A percentile compares a stretch with the other conserved stretches of the same genome.
Conservation (phyloP, 768 basidiomycete genomes). For the Pleurotus sapidus region DNA sequence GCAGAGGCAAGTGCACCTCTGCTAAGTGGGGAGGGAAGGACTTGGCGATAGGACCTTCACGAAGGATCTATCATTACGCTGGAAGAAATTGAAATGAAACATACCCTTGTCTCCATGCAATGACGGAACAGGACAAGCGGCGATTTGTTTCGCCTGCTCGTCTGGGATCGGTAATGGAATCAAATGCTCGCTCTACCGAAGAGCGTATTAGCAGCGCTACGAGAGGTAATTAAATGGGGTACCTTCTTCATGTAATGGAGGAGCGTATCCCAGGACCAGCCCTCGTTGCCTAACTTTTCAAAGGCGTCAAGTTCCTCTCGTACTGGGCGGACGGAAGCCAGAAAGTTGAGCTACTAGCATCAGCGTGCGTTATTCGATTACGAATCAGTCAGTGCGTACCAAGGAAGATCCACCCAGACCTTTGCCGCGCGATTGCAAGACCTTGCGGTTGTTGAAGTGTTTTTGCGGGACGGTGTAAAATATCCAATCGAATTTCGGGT, state of each 20-base stretch:
- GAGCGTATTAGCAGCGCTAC: not conserved
- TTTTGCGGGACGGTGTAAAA: slow-evolving; percentile 22
- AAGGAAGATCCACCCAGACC: slow-evolving; percentile 22
- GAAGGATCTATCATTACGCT: not conserved
- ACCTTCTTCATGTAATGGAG: slow-evolving; percentile 3
- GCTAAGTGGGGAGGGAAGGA: slow-evolving; percentile 9
- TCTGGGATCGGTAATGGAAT: not conserved
- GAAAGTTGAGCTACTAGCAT: slow-evolving; percentile 13
- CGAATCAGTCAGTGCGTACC: not conserved
- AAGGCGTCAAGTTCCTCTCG: slow-evolving; percentile 19
- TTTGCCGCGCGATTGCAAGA: slow-evolving; percentile 21
- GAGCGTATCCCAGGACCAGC: slow-evolving; percentile 1
- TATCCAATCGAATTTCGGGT: slow-evolving; percentile 22
- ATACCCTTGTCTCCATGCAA: not conserved
- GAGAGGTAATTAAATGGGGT: not conserved
- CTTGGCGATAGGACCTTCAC: slow-evolving; percentile 9
- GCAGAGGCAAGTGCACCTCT: not conserved
- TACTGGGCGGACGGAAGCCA: slow-evolving; percentile 17
- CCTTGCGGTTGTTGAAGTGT: slow-evolving; percentile 13
- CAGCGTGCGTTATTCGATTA: not conserved
- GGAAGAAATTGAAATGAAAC: not conserved
- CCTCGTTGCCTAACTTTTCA: slow-evolving; percentile 12
- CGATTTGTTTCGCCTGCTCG: not conserved
- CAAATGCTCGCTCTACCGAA: slow-evolving; percentile 9
- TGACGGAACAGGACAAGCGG: not conserved